Evolutionary conservation across 2,329 filamentous ascomycete species (phyloP).

Genomic region (Incumbomyces delicatus): DNA sequence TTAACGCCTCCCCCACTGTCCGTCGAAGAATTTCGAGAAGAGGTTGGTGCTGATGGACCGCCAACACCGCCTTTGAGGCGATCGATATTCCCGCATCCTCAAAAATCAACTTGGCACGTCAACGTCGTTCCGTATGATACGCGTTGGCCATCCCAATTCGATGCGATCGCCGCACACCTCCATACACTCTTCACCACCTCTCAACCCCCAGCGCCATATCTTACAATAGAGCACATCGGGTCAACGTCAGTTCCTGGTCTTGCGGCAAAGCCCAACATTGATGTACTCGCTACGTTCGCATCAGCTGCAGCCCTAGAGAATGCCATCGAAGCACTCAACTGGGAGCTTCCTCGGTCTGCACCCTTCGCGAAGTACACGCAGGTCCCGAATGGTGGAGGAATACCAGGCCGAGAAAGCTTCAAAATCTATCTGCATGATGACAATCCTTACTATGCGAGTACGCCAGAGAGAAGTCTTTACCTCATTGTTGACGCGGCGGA

Average conservation of each 20-base stretch:
- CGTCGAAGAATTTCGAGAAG: neutral
- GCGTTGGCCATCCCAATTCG: constrained; percentile 15
- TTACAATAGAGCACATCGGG: constrained; percentile 20
- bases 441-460: neutral
- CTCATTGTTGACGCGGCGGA: constrained; percentile 10
- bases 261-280: constrained; percentile 19
- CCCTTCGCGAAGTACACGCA: constrained; percentile 18
- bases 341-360: constrained; percentile 47
- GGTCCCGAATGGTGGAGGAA: constrained; percentile 18
- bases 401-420: constrained; percentile 16
- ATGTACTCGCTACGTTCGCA: constrained; percentile 17
- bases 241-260: constrained; percentile 16
- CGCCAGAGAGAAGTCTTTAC: constrained; percentile 17
- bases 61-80: neutral
- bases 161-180: constrained; percentile 10
- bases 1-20: constrained; percentile 2
- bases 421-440: constrained; percentile 11
- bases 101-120: constrained; percentile 8
- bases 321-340: constrained; percentile 15
- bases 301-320: constrained; percentile 5
- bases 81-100: constrained; percentile 2
- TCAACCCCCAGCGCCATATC: constrained; percentile 6
- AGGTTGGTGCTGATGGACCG: neutral
- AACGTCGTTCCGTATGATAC: constrained; percentile 8
- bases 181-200: constrained; percentile 9